These are phyloP conservation scores for Lactarius hengduanensis DNA, from an alignment of 768 basidiomycete genomes.

Conservation along the genomic window DNA sequence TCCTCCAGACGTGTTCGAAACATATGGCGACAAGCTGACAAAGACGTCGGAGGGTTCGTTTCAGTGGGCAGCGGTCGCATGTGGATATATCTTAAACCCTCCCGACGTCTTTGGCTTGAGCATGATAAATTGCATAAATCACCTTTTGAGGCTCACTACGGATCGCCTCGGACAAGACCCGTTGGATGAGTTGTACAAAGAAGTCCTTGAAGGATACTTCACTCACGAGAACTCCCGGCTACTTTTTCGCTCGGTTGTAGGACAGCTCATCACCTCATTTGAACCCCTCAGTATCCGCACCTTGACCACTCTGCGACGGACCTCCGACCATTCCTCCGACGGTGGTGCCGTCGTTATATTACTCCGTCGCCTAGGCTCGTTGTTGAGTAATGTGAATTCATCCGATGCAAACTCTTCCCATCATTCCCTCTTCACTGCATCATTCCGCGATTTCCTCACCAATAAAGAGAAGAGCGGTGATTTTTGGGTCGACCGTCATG, in stretches of 20 bases:
- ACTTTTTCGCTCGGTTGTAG: neutral
- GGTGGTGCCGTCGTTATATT: neutral
- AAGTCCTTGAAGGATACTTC: neutral
- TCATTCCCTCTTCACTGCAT: neutral
- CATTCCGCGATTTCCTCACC: slow-evolving; percentile 1
- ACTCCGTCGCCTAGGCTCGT: neutral
- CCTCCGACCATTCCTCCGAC: neutral
- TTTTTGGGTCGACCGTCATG: neutral
- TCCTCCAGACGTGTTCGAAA: neutral
- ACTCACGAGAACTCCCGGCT: too few relatives aligned
- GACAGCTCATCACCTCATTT: neutral
- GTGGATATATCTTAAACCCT: too few relatives aligned
- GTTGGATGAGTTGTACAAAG: neutral
- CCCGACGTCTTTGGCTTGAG: too few relatives aligned
- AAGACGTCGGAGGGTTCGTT: neutral
- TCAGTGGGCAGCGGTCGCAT: slow-evolving; percentile 10
- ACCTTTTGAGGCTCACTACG: too few relatives aligned
- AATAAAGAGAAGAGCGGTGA: neutral
- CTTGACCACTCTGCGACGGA: neutral
- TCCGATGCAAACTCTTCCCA: neutral
- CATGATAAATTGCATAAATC: too few relatives aligned
- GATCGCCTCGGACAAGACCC: neutral
- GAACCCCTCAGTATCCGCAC: neutral
- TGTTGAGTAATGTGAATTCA: slow-evolving; percentile 3
- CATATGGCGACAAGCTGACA: neutral